Evolutionary conservation across 2,329 filamentous ascomycete genomes (phyloP).

Genomic region (Xylaria sp.): DNA sequence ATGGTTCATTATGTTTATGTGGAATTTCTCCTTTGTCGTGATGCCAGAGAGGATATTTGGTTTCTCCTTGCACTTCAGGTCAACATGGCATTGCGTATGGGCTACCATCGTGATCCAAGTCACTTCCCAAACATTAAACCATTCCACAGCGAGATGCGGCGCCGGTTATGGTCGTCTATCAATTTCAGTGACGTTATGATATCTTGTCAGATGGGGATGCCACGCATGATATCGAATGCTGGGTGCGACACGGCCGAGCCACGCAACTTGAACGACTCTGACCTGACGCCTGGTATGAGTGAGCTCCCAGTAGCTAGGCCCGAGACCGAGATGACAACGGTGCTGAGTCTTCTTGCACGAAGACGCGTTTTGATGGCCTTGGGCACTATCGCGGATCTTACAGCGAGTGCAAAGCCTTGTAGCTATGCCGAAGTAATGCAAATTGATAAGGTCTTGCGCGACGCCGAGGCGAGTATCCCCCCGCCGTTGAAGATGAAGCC

Average conservation of each 20-base stretch:
- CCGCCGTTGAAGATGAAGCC: conserved; percentile 14
- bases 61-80: conserved; percentile 63
- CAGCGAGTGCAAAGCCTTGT: neutral
- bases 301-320: conserved; percentile 59
- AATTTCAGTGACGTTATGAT: conserved; percentile 62
- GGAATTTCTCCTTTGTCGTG: conserved; percentile 62
- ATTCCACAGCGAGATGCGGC: conserved; percentile 60
- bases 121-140: conserved; percentile 51
- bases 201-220: conserved; percentile 63
- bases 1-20: conserved; percentile 63
- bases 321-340: conserved; percentile 60
- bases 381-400: conserved; percentile 59
- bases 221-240: conserved; percentile 59
- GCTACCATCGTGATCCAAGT: conserved; percentile 62
- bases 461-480: conserved; percentile 10
- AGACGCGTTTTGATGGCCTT: conserved; percentile 61
- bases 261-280: conserved; percentile 65
- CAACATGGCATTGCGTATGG: conserved; percentile 64
- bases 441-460: neutral
- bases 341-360: conserved; percentile 63
- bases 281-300: conserved; percentile 61
- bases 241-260: conserved; percentile 62
- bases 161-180: conserved; percentile 56
- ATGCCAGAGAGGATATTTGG: conserved; percentile 62
- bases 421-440: conserved; percentile 22